Evolutionary conservation across 768 basidiomycete species (phyloP), one percentile per base, ranked within the genome.

Genomic region (Chalciporus chontae): DNA sequence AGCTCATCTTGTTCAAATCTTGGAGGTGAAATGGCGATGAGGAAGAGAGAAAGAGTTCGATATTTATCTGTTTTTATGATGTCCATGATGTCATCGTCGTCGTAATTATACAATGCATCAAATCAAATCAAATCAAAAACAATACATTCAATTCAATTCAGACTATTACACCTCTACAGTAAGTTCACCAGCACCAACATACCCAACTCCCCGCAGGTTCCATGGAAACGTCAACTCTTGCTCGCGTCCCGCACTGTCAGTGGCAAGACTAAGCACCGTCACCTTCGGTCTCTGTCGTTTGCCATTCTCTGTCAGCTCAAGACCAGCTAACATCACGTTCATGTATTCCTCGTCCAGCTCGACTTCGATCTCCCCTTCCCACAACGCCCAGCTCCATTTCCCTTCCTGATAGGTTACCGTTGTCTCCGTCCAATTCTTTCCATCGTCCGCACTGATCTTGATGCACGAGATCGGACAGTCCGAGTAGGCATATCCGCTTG

Each of bases 321-420:
- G 13, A 17, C 39, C 47, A 39, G 42, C 19, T 8, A 43, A 15
- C 41, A 45, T 48, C 3, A 8, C 45, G 19, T 54, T 66, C 41
- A 59, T 55, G 4, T 56, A 60, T 40, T 58, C 59, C 23, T 58
- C 56, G 43, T 60, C 63, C 50, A 51, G 26, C 45, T 52, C 17
- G 36, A 70, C 64, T 7, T 67, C 62, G 13, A 88, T 11, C 42
- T 73, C 69, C 3, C 62, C 71, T 58, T 85, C 80, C 87, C 86
- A 88, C 18, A 87, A 61, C 5, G 81, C 77, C 86, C 87, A 89
- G 58, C 85, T 85, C 84, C 85, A 87, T 53, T 63, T 75, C 4
- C 84, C 84, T 31, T 77, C 69, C 47, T 79, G 80, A 53, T 85
- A 85, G 1, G 72, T 78, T 50, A 85, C 77, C 26, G 64, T 65